A percentile compares a stretch with the other conserved stretches of the same genome.
Conservation (phyloP, 345 rosid species). For the Raphanus sativus region DNA sequence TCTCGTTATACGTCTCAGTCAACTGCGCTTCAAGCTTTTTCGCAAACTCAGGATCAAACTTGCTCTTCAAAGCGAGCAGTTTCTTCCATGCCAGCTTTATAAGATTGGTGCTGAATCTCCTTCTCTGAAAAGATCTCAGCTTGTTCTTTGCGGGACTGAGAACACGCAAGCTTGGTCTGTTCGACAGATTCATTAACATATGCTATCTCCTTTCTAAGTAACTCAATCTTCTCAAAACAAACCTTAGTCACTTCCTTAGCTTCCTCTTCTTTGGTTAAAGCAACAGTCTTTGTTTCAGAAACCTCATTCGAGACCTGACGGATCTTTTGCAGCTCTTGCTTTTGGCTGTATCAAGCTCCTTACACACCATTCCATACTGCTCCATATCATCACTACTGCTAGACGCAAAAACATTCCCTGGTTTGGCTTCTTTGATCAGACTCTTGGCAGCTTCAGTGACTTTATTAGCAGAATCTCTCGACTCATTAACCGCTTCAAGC, state of each 20-base stretch:
- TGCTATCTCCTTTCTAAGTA: conserved; percentile 71
- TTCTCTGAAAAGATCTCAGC: conserved; percentile 67
- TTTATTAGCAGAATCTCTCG: conserved; percentile 61
- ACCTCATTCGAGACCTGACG: conserved; percentile 63
- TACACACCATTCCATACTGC: conserved; percentile 51
- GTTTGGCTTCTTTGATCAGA: conserved; percentile 56
- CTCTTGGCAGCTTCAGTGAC: conserved; percentile 68
- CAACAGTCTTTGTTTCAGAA: conserved; percentile 55
- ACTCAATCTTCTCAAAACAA: conserved; percentile 68
- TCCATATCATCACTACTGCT: conserved; percentile 53
- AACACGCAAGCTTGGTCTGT: conserved; percentile 74
- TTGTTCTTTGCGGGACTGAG: conserved; percentile 68
- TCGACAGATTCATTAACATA: conserved; percentile 71
- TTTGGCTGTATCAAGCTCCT: conserved; percentile 72
- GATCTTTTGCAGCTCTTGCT: conserved; percentile 73
- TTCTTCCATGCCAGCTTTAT: conserved; percentile 65
- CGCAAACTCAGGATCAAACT: conserved; percentile 69
- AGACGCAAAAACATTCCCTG: conserved; percentile 40
- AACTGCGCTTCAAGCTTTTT: conserved; percentile 63
- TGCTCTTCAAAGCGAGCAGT: conserved; percentile 53
- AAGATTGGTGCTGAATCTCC: conserved; percentile 59
- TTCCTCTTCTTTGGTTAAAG: conserved; percentile 58
- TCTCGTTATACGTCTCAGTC: conserved; percentile 59
- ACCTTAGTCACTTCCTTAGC: conserved; percentile 59
- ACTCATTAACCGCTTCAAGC: conserved; percentile 55